Base-by-base conservation (phyloP, 2,329 filamentous ascomycete species). In the Aureobasidium sp. region DNA sequence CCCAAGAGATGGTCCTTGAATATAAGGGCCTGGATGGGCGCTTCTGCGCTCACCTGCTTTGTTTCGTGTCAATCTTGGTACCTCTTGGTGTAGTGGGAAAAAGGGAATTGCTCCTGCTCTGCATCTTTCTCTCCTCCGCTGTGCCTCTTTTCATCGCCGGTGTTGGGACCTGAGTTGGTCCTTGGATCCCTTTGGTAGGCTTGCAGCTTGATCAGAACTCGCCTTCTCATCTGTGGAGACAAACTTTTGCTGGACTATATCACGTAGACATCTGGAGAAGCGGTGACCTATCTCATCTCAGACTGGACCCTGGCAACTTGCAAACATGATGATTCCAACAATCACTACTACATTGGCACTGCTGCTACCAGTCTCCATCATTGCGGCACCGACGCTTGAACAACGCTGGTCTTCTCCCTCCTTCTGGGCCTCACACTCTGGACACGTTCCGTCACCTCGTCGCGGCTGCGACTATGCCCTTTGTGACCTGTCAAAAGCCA, bases 401-500 rank as follows among this genome's bases (percentile, higher is more conserved):
- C 29, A 34, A 36, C 47, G 48, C 36, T 61, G 58, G 58, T 53
- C 49, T 14, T 52, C 58, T 36, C 48, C 58, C 25, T 47, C 47
- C 12, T 61, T 61, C 37, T 61, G 58, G 58, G 20, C 47, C 17
- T 48, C 58, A 14, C 58, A 52, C 17, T 49, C 48, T 20, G 47
- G 58, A 20, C 37, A 53, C 11, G 8, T 11, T 7, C 27, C 37
- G 17, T 39, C 27, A n/a, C 8, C 7, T n/a, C 47, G 58, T 20
- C 39, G 58, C 9, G 58, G 41, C 48, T 55, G 60, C 15, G 31
- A 62, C 31, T 62, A 47, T 11, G 29, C 48, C 9, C 39, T 62
- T n/a, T 62, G 60, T 25, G 48, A 62, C 11, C 31, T 62, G 7
- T 37, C 42, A 12, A 61, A 61, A 44, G 57, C 57, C 31, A 42